Evolutionary conservation across 1,284 basidiomycete genomes (phyloP).

Genomic region (Inonotus obliquus): DNA sequence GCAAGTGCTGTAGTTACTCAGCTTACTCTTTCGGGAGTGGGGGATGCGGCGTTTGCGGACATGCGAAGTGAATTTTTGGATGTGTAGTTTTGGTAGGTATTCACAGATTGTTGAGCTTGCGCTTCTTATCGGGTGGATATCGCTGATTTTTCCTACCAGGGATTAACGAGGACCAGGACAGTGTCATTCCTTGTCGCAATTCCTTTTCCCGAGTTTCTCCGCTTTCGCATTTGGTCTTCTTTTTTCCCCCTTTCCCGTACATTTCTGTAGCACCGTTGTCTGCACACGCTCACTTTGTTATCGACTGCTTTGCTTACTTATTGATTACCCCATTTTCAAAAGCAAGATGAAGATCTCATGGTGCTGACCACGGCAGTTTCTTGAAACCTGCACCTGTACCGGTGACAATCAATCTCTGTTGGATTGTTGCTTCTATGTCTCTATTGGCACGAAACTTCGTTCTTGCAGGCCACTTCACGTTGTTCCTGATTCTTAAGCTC

Average conservation of each 20-base stretch:
- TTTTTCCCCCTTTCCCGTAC: background rate
- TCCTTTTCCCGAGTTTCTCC: background rate
- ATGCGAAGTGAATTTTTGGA: constrained; percentile 64
- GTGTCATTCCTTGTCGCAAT: background rate
- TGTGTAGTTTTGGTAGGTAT: constrained; percentile 14
- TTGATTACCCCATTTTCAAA: background rate
- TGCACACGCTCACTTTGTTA: background rate
- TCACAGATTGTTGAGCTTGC: background rate
- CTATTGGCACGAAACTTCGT: too few relatives aligned
- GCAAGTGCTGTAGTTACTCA: constrained; percentile 59
- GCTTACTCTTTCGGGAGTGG: constrained; percentile 64
- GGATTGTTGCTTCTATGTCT: too few relatives aligned
- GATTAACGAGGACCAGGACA: background rate
- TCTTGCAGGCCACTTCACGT: too few relatives aligned
- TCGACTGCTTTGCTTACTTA: background rate
- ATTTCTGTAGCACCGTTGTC: background rate
- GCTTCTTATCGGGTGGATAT: background rate
- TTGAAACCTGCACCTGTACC: too few relatives aligned
- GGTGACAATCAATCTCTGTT: too few relatives aligned
- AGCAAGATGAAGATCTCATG: too few relatives aligned
- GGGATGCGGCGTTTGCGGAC: constrained; percentile 76
- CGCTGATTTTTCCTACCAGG: too few relatives aligned
- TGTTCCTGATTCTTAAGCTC: too few relatives aligned
- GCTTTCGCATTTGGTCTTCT: background rate
- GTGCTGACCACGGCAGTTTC: too few relatives aligned